Evolutionary conservation across 148 eudicot species (phyloP), one percentile per base, ranked within the genome.

Genomic region (Silene conica): DNA sequence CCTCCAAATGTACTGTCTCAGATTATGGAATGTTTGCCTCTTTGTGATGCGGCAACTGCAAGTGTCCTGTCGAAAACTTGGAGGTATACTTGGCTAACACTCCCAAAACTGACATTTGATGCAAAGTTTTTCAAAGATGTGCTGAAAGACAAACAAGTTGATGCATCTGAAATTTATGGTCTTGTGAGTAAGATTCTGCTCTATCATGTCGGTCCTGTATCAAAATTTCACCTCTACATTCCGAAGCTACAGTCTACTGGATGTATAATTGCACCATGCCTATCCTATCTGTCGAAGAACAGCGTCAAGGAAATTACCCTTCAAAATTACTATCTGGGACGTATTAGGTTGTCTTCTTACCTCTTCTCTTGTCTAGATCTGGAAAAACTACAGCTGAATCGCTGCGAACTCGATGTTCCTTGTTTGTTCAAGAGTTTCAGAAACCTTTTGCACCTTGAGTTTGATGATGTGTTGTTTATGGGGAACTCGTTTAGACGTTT

Each of bases 221-320:
- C 23, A 0, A 59, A 20, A 59, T 1, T 58, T 20, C 0, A 58
- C 23, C 25, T 58, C 22, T 1, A 20, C 25, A n/a, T 58, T 58
- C 25, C 62, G 25, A 58, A 7, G 11, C 2, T 58, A 20, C 8
- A 8, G 21, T 19, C 10, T 58, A 1, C 62, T 20, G 20, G 21
- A 0, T 1, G 11, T 20, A 0, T 7, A 1, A 21, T 21, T 58
- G 25, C 21, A 58, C 25, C 62, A 20, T 19, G 22, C 11, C 11
- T 58, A 21, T 58, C 62, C 8, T 19, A n/a, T 58, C 5, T 70
- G 4, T 70, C 73, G 15, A 70, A 5, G 45, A 70, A n/a, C 4
- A 18, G 8, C 15, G 31, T 70, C 16, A 70, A 55, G 45, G 73
- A 70, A 54, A 22, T 70, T n/a, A 70, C 23, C 57, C 5, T 70